Percentiles rank a stretch among this genome's conserved stretches.
These are phyloP conservation scores for Aspergillus ochraceus DNA, from an alignment of 2,329 filamentous ascomycete genomes.

Conservation along the genomic window DNA sequence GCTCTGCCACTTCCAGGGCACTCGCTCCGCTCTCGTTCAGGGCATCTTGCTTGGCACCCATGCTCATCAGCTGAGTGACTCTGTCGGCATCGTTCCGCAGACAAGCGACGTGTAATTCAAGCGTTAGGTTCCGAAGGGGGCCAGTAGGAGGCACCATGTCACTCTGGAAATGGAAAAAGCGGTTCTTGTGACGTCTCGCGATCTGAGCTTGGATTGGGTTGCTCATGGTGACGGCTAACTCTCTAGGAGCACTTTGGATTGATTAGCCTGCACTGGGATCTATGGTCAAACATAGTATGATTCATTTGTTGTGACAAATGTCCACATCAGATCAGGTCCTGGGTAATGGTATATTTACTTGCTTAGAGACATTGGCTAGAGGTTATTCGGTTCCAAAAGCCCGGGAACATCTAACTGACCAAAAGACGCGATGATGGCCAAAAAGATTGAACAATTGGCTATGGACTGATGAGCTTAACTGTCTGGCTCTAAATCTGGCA, in stretches of 20 bases:
- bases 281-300: not conserved
- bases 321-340: not conserved
- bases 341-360: not conserved
- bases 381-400: not conserved
- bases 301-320: not conserved
- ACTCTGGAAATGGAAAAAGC: not conserved
- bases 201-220: not conserved
- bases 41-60: slow-evolving; percentile 11
- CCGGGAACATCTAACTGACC: not conserved
- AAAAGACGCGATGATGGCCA: not conserved
- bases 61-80: slow-evolving; percentile 7
- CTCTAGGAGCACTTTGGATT: not conserved
- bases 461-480: not conserved
- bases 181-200: not conserved
- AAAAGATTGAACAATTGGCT: not conserved
- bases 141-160: not conserved
- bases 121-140: not conserved
- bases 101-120: slow-evolving; percentile 11
- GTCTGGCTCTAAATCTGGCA: not conserved
- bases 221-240: not conserved
- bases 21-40: slow-evolving; percentile 5
- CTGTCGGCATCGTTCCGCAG: slow-evolving; percentile 3
- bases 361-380: not conserved
- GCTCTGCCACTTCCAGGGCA: slow-evolving; percentile 15
- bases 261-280: not conserved